Base-by-base conservation (phyloP, 805 yeast species). In the Candida chilensis region DNA sequence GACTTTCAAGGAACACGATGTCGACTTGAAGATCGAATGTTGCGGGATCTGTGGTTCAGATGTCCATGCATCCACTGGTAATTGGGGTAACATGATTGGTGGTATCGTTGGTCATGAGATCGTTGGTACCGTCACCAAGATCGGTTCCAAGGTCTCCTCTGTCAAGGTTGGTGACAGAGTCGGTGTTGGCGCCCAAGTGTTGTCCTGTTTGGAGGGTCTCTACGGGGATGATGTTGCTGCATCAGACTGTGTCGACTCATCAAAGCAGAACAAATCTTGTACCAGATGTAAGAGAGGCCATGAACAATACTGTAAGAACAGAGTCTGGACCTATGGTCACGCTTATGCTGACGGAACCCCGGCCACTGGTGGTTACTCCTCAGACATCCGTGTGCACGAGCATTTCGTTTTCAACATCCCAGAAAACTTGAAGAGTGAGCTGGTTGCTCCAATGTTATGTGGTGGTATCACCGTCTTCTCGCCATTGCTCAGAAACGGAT, bases 381-480 rank as follows among this genome's bases (percentile, higher is more conserved):
- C 70, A 19, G 71, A 74, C 51, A 64, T 76, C 25, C 67, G 85
- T 39, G 74, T 75, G 29, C 68, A 74, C 50, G 81, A 77, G 49
- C 62, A 66, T 35, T 74, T 74, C 48, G 78, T 67, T 3, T 66
- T 80, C 57, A 74, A 73, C 28, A 68, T 80, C 35, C 88, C 90
- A 27, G 55, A 51, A 7, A 35, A 16, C 24, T 35, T 51, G 40
- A 15, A 22, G 6, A n/a, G 14, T 22, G 25, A 22, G 12, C 56
- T 62, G 17, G 84, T 74, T 17, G 87, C 86, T 4, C 87, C 88
- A 31, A 57, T 81, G 56, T 55, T 79, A 58, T 81, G 90, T 60
- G 90, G 85, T 33, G 90, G 90, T 32, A 58, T 78, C 47, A 81
- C 90, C 9, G 77, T 74, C 10, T 80, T 59, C 57, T 69, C 83